Evolutionary conservation across 129 eudicot genomes (phyloP).

Genomic region (Sambucus nigra): DNA sequence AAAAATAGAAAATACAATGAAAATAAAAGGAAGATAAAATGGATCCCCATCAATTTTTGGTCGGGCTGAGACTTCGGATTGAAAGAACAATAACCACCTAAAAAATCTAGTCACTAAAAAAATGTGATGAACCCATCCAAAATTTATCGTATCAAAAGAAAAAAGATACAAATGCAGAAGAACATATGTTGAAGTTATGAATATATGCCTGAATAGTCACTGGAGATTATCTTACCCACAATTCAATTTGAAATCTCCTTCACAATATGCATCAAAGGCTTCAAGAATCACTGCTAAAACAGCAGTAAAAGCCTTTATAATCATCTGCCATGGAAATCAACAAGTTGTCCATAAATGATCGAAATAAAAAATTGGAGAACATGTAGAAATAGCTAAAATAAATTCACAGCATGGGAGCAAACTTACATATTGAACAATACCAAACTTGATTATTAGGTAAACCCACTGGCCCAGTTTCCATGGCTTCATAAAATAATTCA

Average conservation of each 20-base stretch:
- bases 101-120: too few species aligned
- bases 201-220: neutral
- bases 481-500: slow-evolving; percentile 66
- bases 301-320: slow-evolving; percentile 81
- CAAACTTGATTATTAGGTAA: slow-evolving; percentile 88
- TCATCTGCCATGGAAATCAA: slow-evolving; percentile 48
- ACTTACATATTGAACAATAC: slow-evolving; percentile 97
- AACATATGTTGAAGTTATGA: neutral
- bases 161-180: too few species aligned
- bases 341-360: neutral
- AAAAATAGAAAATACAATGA: too few species aligned
- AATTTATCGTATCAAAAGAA: too few species aligned
- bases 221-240: slow-evolving; percentile 66
- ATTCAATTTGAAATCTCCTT: slow-evolving; percentile 83
- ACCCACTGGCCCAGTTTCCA: slow-evolving; percentile 86
- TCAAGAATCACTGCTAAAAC: slow-evolving; percentile 77
- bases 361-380: slow-evolving; percentile 3
- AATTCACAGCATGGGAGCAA: slow-evolving; percentile 7
- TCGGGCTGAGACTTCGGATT: too few species aligned
- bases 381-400: neutral
- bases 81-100: too few species aligned
- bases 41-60: too few species aligned
- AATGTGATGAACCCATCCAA: too few species aligned
- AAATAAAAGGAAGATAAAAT: too few species aligned
- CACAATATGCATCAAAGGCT: slow-evolving; percentile 78